Percentiles rank a stretch among this genome's conserved stretches.
These are phyloP conservation scores for Wilcoxina mikolae DNA, from an alignment of 495 filamentous ascomycete species.

Conservation along the genomic window DNA sequence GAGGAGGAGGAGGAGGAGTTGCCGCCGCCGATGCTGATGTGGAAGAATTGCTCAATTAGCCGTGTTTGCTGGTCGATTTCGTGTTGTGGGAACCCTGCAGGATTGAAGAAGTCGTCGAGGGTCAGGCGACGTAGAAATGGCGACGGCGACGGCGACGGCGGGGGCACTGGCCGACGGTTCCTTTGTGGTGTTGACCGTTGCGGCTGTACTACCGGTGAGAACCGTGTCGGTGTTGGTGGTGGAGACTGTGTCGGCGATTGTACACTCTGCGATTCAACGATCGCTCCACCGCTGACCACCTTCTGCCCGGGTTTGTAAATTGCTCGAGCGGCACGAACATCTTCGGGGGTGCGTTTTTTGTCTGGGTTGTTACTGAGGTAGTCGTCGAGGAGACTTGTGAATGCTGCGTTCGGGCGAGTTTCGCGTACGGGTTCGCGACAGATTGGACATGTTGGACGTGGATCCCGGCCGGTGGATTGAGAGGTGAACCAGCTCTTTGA, in stretches of 20 bases:
- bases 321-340: conserved; percentile 54
- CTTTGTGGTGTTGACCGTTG: neutral
- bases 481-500: conserved; percentile 85
- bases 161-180: neutral
- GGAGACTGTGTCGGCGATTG: neutral
- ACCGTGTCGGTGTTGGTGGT: too few relatives aligned
- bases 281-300: conserved; percentile 42
- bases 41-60: neutral
- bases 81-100: too few relatives aligned
- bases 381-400: conserved; percentile 72
- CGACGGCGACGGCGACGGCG: neutral
- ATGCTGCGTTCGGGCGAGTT: conserved; percentile 68
- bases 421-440: conserved; percentile 72
- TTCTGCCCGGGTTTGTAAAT: conserved; percentile 66
- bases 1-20: neutral
- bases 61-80: neutral
- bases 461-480: conserved; percentile 5
- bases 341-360: conserved; percentile 45
- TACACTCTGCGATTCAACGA: neutral
- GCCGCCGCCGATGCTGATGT: neutral
- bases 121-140: neutral
- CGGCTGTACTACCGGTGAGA: neutral
- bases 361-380: conserved; percentile 60
- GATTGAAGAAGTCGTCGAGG: too few relatives aligned
- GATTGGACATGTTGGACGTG: conserved; percentile 59